Conservation (phyloP, 116 monocot species). For the Iris pallida region DNA sequence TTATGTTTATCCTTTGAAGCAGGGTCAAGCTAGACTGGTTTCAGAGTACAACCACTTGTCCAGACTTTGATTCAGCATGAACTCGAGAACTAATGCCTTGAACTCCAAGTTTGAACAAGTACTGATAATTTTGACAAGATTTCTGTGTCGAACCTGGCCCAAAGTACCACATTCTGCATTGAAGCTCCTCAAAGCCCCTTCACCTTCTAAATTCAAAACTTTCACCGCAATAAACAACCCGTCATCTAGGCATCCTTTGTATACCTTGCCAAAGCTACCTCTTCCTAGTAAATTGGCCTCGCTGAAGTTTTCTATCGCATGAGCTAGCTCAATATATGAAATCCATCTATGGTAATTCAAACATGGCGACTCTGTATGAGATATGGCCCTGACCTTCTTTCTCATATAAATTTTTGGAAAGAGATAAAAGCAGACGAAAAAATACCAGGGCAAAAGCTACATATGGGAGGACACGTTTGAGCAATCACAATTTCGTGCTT, state of each 20-base stretch:
- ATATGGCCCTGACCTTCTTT: too few relatives aligned
- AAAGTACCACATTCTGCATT: conserved; percentile 6
- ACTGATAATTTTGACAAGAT: conserved; percentile 11
- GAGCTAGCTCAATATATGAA: conserved; percentile 9
- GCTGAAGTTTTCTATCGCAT: conserved; percentile 9
- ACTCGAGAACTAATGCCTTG: too few relatives aligned
- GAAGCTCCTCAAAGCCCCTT: conserved; percentile 7
- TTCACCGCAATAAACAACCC: neutral
- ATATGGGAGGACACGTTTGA: conserved; percentile 14
- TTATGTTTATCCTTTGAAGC: too few relatives aligned
- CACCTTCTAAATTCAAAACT: conserved; percentile 1
- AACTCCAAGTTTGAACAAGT: too few relatives aligned
- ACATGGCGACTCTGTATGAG: too few relatives aligned
- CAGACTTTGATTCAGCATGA: too few relatives aligned
- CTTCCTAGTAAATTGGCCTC: conserved; percentile 6
- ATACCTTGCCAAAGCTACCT: conserved; percentile 12
- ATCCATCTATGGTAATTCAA: neutral
- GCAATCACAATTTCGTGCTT: neutral
- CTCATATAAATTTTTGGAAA: neutral
- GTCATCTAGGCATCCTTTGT: conserved; percentile 6
- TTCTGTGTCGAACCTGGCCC: conserved; percentile 9
- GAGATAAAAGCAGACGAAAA: neutral
- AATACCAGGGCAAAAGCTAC: neutral
- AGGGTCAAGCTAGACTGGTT: too few relatives aligned
- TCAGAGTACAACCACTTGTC: too few relatives aligned